phyloP scores from a whole-genome alignment of 305 asterid species.

The Fraxinus nigra region DNA sequence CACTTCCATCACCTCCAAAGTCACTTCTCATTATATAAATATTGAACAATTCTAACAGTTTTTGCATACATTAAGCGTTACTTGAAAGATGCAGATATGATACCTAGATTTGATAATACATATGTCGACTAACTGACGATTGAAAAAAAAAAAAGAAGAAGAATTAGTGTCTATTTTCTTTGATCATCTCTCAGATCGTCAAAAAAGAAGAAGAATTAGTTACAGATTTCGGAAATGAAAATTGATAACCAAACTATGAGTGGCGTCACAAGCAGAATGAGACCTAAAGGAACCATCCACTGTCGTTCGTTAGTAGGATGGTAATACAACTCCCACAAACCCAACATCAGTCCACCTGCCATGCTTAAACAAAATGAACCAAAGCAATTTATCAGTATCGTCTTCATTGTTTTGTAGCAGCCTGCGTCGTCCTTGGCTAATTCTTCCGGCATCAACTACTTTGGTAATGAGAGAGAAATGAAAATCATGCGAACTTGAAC shows the following conservation, averaged over 20 bases:
- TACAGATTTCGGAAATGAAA: constrained; percentile 33
- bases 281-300: constrained; percentile 72
- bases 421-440: not conserved
- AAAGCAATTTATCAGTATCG: constrained; percentile 26
- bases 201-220: not conserved
- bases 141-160: not conserved
- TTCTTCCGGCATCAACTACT: not conserved
- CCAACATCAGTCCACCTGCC: constrained; percentile 39
- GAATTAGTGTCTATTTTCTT: not conserved
- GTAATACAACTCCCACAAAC: constrained; percentile 42
- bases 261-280: constrained; percentile 46
- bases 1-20: no score
- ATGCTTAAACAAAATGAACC: constrained; percentile 38
- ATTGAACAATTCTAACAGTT: no score
- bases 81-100: not conserved
- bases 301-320: constrained; percentile 40
- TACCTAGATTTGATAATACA: not conserved
- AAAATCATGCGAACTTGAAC: not conserved
- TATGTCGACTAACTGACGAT: not conserved
- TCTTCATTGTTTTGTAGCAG: not conserved
- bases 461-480: not conserved
- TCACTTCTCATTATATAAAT: no score
- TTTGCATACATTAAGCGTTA: no score
- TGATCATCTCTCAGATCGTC: not conserved
- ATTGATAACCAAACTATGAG: constrained; percentile 27